Base-by-base conservation (phyloP, 2,329 filamentous ascomycete species). In the Penicillium glabrum region DNA sequence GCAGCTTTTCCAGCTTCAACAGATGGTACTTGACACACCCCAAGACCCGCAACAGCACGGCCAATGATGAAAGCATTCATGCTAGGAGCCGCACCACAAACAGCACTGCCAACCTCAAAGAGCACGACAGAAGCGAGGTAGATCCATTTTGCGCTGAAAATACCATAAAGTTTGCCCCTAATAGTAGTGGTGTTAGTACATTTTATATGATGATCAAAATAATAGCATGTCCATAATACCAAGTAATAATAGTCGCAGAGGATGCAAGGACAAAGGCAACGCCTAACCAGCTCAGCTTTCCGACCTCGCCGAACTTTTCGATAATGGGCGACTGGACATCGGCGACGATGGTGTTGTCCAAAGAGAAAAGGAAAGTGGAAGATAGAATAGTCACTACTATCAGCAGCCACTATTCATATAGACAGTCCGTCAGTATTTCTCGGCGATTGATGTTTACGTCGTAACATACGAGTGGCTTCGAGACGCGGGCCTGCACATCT, bases 301-400 rank as follows among this genome's bases (percentile, higher is more conserved):
- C 64, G 29, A 79, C 62, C 3, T 72, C 61, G 5, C 72, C 66
- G 31, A 81, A 77, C 0, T 61, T 53, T 16, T 72, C 59, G 16
- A 80, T 66, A 19, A 82, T 76, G 3, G 70, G 67, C 1, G 76
- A 74, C 56, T 82, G 78, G 2, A 79, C 73, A 59, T 81, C 79
- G 3, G 82, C 75, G 24, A 80, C 71, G 3, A 83, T 81, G 2
- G 83, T 83, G 0, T 81, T 82, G 5, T 75, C 73, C 3, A 75
- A 63, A 6, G 67, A 63, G 47, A 66, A 74, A 24, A 73, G 64
- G 50, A 70, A 72, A 11, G 77, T 76, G 2, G 70, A 82, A 1
- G 73, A 65, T 9, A 75, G 66, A 1, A 74, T 63, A 11, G 70
- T 64, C 21, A 63, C 29, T 23, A 64, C 49, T n/a, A 65, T 59